Base-by-base conservation (phyloP, 1,284 basidiomycete species). In the Blastosporella zonata region DNA sequence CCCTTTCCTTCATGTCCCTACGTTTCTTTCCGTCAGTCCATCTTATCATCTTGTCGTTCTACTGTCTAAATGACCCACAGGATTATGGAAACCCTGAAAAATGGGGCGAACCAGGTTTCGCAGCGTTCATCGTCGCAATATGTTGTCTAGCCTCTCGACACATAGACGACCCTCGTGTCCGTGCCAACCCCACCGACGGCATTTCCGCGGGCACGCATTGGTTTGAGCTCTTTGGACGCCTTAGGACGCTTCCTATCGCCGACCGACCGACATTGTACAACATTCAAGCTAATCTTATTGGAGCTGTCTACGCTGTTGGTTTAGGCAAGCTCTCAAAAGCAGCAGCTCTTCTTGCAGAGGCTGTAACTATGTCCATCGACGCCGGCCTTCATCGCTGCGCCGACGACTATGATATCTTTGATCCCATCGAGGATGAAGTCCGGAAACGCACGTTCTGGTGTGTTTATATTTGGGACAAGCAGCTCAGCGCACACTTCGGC, bases 401-500 rank as follows among this genome's bases (percentile, higher is more conserved):
- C 1, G 91, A 93, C 59, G 83, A 81, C n/a, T 94, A 94, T 60
- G 91, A 93, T 62, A 76, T 90, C 50, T 93, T 93, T 64, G 84
- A 90, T 65, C 78, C 86, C 3, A 84, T 94, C 54, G 91, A 94
- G 64, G 86, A 89, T 56, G 90, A 94, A 65, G 82, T 92, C 15
- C 79, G 92, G 48, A 93, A 93, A 67, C 82, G 92, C 55, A 94
- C 92, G 0, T 95, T 94, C 67, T 95, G 91, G 91, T 90, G 89
- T 53, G 90, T 94, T 20, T 95, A 94, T 67, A 77, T 91, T 36
- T 94, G 92, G 92, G 92, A 94, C 67, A 94, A 94, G 67, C 91
- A 93, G 61, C 78, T 88, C 8, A 69, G 77, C 29, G 88, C 90
- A 25, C 85, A 93, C 58, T 93, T 94, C 63, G 92, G 92, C 13